Percentiles rank a stretch among this genome's conserved stretches.
phyloP scores from a whole-genome alignment of 2,329 filamentous ascomycete genomes.

The Penicillium sp. region DNA sequence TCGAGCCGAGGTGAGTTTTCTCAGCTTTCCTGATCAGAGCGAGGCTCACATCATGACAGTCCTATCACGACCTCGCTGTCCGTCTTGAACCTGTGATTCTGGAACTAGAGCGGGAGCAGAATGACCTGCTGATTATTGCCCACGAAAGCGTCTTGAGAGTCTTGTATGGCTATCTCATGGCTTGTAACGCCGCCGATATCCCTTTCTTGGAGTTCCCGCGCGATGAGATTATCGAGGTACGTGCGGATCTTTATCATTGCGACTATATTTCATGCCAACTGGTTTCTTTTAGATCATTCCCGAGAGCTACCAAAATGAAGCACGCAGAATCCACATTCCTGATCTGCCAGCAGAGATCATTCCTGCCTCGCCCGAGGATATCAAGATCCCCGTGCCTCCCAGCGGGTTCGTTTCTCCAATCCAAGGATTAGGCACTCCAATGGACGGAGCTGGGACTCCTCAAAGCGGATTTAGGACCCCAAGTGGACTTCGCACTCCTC shows the following conservation, averaged over 20 bases:
- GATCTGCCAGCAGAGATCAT: slow-evolving; percentile 66
- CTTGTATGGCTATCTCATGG: slow-evolving; percentile 97
- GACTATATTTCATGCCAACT: slow-evolving; percentile 12
- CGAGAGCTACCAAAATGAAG: slow-evolving; percentile 94
- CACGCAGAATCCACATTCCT: slow-evolving; percentile 85
- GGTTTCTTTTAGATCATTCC: slow-evolving; percentile 72
- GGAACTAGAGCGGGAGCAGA: slow-evolving; percentile 93
- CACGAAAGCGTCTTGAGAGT: slow-evolving; percentile 98
- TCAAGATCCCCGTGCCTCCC: slow-evolving; percentile 73
- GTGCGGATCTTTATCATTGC: not conserved
- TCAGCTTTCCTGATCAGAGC: not conserved
- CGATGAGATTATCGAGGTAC: slow-evolving; percentile 91
- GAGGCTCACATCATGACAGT: slow-evolving; percentile 54
- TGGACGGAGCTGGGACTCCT: slow-evolving; percentile 45
- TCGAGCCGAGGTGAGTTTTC: slow-evolving; percentile 72
- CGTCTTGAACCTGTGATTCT: slow-evolving; percentile 96
- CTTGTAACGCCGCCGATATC: slow-evolving; percentile 93
- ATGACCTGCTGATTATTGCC: slow-evolving; percentile 96
- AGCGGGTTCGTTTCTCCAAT: slow-evolving; percentile 51
- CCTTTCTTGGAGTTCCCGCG: slow-evolving; percentile 90
- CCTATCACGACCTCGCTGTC: slow-evolving; percentile 97
- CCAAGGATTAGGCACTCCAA: slow-evolving; percentile 44
- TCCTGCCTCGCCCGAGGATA: slow-evolving; percentile 76
- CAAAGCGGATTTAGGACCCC: slow-evolving; percentile 39
- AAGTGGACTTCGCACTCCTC: slow-evolving; percentile 38